Evolutionary conservation across 208 protist genomes (phyloP).

Genomic region (Crithidia thermophila): DNA sequence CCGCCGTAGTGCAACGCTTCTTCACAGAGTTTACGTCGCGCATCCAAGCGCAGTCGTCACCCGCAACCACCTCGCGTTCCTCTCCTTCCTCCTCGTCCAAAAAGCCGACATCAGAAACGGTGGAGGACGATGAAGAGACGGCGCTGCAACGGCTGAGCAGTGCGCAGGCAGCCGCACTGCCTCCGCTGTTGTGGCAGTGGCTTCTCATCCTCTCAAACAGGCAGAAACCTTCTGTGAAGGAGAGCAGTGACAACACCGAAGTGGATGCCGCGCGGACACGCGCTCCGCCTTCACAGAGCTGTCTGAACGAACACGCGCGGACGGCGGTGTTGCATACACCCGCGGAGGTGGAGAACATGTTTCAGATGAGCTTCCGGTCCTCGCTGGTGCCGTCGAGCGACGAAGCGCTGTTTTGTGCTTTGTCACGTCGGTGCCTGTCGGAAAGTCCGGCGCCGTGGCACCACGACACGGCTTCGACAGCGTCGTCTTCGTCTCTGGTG

Average conservation of each 20-base stretch:
- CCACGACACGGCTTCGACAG: not conserved
- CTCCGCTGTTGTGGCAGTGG: conserved; percentile 32
- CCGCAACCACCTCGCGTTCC: no score
- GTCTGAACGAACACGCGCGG: no score
- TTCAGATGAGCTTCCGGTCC: conserved; percentile 6
- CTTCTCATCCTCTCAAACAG: conserved; percentile 1
- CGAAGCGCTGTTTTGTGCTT: no score
- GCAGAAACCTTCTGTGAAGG: not conserved
- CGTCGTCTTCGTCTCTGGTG: not conserved
- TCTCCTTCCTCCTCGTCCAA: no score
- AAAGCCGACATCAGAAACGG: not conserved
- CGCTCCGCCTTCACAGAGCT: no score
- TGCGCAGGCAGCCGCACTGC: conserved; percentile 10
- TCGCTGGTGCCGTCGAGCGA: conserved; percentile 8
- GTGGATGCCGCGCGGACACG: not conserved
- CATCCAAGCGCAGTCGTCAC: not conserved
- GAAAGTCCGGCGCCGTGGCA: conserved; percentile 25
- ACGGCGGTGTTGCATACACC: not conserved
- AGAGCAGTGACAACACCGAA: not conserved
- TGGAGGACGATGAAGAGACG: not conserved
- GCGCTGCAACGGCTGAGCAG: conserved; percentile 5
- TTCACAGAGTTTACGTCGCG: conserved; percentile 8
- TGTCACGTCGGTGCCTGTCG: no score
- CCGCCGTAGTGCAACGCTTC: conserved; percentile 9
- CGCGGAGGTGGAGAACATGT: conserved; percentile 20